Percentiles rank a stretch among this genome's conserved stretches.
phyloP scores from a whole-genome alignment of 2,329 filamentous ascomycete genomes.

The Penicillium expansum region DNA sequence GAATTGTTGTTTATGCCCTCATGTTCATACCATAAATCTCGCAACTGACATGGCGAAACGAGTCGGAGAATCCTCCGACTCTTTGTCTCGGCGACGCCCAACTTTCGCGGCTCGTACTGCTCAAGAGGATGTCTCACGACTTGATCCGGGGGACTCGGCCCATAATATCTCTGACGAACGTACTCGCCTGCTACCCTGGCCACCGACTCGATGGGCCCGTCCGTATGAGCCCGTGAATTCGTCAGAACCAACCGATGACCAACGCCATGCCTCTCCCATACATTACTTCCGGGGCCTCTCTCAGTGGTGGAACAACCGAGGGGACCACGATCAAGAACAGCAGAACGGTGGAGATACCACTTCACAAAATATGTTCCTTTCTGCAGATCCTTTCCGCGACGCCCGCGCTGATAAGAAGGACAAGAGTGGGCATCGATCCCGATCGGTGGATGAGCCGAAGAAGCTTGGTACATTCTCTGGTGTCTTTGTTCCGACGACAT shows the following conservation, averaged over 20 bases:
- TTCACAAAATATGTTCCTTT: slow-evolving; percentile 12
- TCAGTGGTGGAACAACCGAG: slow-evolving; percentile 24
- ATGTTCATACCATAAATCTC: slow-evolving; percentile 3
- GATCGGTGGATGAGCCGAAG: slow-evolving; percentile 36
- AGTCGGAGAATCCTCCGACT: slow-evolving; percentile 21
- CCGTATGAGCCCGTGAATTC: slow-evolving; percentile 27
- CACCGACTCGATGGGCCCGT: slow-evolving; percentile 19
- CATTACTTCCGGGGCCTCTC: slow-evolving; percentile 27
- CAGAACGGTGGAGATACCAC: slow-evolving; percentile 8
- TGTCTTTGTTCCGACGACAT: slow-evolving; percentile 82
- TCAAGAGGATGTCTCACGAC: slow-evolving; percentile 37
- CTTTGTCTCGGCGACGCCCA: slow-evolving; percentile 37
- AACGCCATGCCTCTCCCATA: slow-evolving; percentile 19
- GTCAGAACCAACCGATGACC: slow-evolving; percentile 14
- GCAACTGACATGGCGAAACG: slow-evolving; percentile 23
- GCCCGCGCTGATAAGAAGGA: slow-evolving; percentile 34
- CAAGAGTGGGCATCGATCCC: slow-evolving; percentile 26
- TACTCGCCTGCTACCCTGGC: slow-evolving; percentile 24
- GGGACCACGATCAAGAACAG: slow-evolving; percentile 10
- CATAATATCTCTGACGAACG: slow-evolving; percentile 23
- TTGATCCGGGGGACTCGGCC: slow-evolving; percentile 33
- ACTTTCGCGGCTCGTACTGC: slow-evolving; percentile 41
- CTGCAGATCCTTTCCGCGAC: slow-evolving; percentile 26
- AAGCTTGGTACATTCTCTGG: slow-evolving; percentile 77
- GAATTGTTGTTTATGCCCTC: neutral